A percentile compares a stretch with the other conserved stretches of the same genome.
These are phyloP conservation scores for Inga oerstediana DNA, from an alignment of 306 rosid species.

Conservation along the genomic window DNA sequence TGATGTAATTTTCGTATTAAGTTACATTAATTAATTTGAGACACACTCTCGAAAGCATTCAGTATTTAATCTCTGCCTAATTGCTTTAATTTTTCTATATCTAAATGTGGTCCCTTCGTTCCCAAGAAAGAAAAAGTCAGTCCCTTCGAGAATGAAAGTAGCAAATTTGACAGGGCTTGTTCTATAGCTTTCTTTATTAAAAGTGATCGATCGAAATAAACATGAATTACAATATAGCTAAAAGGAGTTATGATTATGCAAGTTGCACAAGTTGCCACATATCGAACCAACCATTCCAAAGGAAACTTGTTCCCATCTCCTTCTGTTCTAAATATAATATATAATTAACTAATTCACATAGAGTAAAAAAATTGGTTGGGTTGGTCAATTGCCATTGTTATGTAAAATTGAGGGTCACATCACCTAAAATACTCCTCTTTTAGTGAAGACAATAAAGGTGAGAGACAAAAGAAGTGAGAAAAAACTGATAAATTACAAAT, in stretches of 20 bases:
- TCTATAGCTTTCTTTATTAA: background rate
- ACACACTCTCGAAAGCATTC: background rate
- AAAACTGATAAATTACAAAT: background rate
- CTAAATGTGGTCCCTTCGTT: background rate
- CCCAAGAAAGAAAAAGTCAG: background rate
- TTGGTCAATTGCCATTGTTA: background rate
- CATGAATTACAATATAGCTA: background rate
- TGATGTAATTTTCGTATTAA: background rate
- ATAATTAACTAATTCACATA: background rate
- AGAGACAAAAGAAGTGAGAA: background rate
- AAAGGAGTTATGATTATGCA: background rate
- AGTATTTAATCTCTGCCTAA: background rate
- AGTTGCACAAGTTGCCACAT: background rate
- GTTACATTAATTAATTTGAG: background rate
- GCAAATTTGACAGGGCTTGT: background rate
- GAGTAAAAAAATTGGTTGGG: too few relatives aligned
- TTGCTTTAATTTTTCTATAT: background rate
- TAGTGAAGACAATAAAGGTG: background rate
- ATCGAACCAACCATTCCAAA: background rate
- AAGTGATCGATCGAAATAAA: background rate
- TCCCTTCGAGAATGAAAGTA: conserved; percentile 10
- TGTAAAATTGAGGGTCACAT: too few relatives aligned
- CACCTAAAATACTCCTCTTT: background rate
- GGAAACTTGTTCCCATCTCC: background rate
- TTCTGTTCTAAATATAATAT: background rate